phyloP scores from a whole-genome alignment of 2,329 filamentous ascomycete species.

The Penicillium sp. region DNA sequence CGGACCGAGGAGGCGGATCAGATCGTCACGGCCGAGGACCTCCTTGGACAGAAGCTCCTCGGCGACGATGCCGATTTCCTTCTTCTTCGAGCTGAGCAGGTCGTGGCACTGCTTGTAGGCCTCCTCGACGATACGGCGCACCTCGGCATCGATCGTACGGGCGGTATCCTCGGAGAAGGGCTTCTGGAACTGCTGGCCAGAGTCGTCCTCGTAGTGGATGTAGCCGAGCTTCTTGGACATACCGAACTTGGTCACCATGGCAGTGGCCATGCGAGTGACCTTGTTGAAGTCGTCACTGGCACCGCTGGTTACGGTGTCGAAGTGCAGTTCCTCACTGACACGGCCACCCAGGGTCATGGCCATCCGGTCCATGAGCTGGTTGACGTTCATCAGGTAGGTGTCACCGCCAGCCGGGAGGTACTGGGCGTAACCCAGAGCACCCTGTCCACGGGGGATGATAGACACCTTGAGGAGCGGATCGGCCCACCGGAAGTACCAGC shows the following conservation, averaged over 20 bases:
- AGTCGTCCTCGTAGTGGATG: constrained; percentile 81
- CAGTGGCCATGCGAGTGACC: constrained; percentile 90
- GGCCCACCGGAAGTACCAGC: constrained; percentile 96
- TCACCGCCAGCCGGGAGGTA: constrained; percentile 84
- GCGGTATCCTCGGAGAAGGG: constrained; percentile 95
- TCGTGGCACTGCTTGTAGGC: constrained; percentile 89
- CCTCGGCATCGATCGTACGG: constrained; percentile 87
- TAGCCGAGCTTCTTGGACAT: constrained; percentile 96
- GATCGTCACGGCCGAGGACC: constrained; percentile 85
- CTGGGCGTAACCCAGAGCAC: constrained; percentile 92
- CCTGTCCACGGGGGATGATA: constrained; percentile 94
- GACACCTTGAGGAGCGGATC: constrained; percentile 97
- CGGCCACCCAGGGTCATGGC: constrained; percentile 97
- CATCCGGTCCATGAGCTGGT: constrained; percentile 99
- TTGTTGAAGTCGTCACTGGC: constrained; percentile 98
- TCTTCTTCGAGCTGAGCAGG: constrained; percentile 81
- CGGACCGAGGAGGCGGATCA: constrained; percentile 82
- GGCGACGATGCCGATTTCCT: constrained; percentile 83
- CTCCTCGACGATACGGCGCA: constrained; percentile 86
- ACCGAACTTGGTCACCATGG: constrained; percentile 99
- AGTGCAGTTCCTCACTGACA: constrained; percentile 94
- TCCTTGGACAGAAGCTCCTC: constrained; percentile 94
- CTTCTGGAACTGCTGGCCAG: constrained; percentile 78
- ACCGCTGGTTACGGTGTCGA: constrained; percentile 92
- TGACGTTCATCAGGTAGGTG: constrained; percentile 91